phyloP scores from a whole-genome alignment of 495 filamentous ascomycete species.

The Polyplosphaeria fusca region DNA sequence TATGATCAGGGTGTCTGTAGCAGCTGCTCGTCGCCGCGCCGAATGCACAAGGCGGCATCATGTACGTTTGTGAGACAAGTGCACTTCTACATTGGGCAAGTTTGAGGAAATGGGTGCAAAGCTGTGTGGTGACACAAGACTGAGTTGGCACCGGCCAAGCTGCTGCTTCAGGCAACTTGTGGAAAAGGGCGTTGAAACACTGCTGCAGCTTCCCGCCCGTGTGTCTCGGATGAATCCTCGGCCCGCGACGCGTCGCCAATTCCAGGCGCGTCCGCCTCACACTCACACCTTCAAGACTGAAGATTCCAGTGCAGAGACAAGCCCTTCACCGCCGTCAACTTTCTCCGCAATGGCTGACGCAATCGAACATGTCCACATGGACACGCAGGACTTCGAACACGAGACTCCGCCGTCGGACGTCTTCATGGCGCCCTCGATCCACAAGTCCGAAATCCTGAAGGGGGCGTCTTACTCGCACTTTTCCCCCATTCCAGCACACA shows the following conservation, averaged over 20 bases:
- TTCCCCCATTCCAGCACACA: constrained; percentile 59
- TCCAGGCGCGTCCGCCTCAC: background rate
- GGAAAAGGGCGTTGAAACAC: too few species aligned
- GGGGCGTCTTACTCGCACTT: constrained; percentile 83
- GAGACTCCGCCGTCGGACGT: constrained; percentile 56
- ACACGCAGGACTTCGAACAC: constrained; percentile 36
- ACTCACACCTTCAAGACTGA: too few species aligned
- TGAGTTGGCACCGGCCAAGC: constrained; percentile 8
- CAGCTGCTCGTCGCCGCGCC: too few species aligned
- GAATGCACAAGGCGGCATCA: too few species aligned
- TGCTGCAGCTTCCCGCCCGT: too few species aligned
- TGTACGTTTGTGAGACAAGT: too few species aligned
- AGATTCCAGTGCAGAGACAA: too few species aligned
- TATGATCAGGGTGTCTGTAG: too few species aligned
- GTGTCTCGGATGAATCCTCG: constrained; percentile 9
- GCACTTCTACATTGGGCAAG: too few species aligned
- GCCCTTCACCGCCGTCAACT: too few species aligned
- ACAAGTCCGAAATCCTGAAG: constrained; percentile 55
- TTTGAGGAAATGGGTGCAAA: background rate
- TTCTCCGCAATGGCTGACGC: constrained; percentile 24
- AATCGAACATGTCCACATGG: constrained; percentile 21
- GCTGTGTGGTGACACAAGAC: constrained; percentile 8
- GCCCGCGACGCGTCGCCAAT: constrained; percentile 3
- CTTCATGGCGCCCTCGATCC: constrained; percentile 76
- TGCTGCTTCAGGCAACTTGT: background rate